These are phyloP conservation scores for Saxophila tyrrhenica DNA, from an alignment of 495 filamentous ascomycete species.

Conservation along the genomic window DNA sequence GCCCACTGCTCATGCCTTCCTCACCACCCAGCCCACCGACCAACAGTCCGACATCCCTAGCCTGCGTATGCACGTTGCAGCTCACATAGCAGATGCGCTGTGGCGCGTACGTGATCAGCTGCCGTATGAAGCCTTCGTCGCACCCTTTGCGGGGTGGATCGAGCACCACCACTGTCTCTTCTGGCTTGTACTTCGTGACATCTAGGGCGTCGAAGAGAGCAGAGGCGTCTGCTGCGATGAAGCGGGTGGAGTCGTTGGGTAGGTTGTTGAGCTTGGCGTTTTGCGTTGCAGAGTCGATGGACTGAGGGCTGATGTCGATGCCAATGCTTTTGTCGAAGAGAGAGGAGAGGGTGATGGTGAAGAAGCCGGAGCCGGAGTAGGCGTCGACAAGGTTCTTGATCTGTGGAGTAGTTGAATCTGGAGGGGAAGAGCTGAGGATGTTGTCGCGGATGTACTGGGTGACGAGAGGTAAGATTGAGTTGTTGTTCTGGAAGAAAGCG, in stretches of 20 bases:
- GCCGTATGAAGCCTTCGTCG: slow-evolving; percentile 68
- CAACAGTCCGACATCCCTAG: slow-evolving; percentile 75
- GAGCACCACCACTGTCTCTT: slow-evolving; percentile 79
- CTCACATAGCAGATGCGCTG: slow-evolving; percentile 80
- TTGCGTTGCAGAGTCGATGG: slow-evolving; percentile 59
- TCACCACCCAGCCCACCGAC: slow-evolving; percentile 48
- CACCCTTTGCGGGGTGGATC: slow-evolving; percentile 95
- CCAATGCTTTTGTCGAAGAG: slow-evolving; percentile 62
- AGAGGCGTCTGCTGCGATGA: slow-evolving; percentile 76
- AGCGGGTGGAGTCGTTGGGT: slow-evolving; percentile 48
- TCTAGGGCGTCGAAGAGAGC: slow-evolving; percentile 56
- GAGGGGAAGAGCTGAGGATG: slow-evolving; percentile 41
- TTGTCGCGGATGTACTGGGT: slow-evolving; percentile 81
- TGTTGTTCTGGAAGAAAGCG: slow-evolving; percentile 98
- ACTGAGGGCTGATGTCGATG: slow-evolving; percentile 58
- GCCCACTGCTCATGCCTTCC: slow-evolving; percentile 34
- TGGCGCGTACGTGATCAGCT: slow-evolving; percentile 66
- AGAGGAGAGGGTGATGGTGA: slow-evolving; percentile 82
- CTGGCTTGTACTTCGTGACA: slow-evolving; percentile 49
- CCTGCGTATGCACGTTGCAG: slow-evolving; percentile 97
- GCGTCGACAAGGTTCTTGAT: slow-evolving; percentile 89
- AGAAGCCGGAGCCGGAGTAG: slow-evolving; percentile 93
- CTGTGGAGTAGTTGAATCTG: slow-evolving; percentile 13
- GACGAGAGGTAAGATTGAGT: slow-evolving; percentile 86
- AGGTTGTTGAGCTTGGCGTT: slow-evolving; percentile 74